Conservation (phyloP, 2,329 filamentous ascomycete species). For the Ophiocordyceps camponoti-saundersi region DNA sequence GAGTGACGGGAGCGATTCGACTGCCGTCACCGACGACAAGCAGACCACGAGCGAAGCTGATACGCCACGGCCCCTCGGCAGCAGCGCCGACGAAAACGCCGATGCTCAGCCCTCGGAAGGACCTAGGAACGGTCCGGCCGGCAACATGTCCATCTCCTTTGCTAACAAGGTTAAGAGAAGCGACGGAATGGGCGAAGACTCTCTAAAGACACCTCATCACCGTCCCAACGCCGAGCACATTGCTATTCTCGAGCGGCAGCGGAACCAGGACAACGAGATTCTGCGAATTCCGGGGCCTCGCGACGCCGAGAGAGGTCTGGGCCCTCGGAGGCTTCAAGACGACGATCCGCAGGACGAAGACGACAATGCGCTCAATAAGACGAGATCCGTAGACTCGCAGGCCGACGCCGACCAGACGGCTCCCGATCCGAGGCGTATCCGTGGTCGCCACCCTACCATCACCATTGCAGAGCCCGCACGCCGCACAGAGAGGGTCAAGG, state of each 20-base stretch:
- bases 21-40: slow-evolving; percentile 11
- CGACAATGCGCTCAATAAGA: slow-evolving; percentile 11
- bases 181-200: slow-evolving; percentile 33
- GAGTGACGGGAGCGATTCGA: slow-evolving; percentile 21
- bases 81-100: neutral
- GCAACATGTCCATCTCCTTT: slow-evolving; percentile 39
- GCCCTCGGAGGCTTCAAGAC: slow-evolving; percentile 38
- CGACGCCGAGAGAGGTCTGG: slow-evolving; percentile 70
- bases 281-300: slow-evolving; percentile 82
- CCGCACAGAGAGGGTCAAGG: slow-evolving; percentile 18
- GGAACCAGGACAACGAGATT: slow-evolving; percentile 56
- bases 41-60: slow-evolving; percentile 3
- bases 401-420: slow-evolving; percentile 7
- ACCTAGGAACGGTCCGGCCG: slow-evolving; percentile 1
- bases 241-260: slow-evolving; percentile 71
- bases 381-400: slow-evolving; percentile 10
- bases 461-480: slow-evolving; percentile 47
- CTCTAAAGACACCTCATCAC: slow-evolving; percentile 30
- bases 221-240: slow-evolving; percentile 61
- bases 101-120: neutral
- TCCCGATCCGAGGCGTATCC: slow-evolving; percentile 8
- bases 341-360: slow-evolving; percentile 19
- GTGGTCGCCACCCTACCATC: slow-evolving; percentile 35
- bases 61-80: slow-evolving; percentile 1
- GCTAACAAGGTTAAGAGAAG: slow-evolving; percentile 47